A percentile compares a stretch with the other conserved stretches of the same genome.
Evolutionary conservation across 148 eudicot species (phyloP).

Genomic region (Amaranthus cruentus): DNA sequence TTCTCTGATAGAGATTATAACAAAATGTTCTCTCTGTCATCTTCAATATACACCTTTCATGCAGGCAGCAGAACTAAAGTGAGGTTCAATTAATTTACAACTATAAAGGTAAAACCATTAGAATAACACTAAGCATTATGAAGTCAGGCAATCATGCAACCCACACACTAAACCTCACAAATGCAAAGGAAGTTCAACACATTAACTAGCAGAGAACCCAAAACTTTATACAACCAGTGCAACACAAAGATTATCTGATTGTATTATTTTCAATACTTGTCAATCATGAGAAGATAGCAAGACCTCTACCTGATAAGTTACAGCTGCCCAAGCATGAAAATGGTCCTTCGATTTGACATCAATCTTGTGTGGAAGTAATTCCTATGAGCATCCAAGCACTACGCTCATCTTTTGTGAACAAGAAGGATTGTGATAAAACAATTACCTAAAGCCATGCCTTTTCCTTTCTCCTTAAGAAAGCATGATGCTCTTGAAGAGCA

Average conservation of each 20-base stretch:
- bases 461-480: neutral
- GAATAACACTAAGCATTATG: too few species aligned
- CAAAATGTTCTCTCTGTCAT: too few species aligned
- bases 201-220: neutral
- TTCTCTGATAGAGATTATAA: too few species aligned
- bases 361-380: neutral
- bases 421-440: neutral
- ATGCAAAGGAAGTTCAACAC: neutral
- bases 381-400: neutral
- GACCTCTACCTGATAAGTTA: neutral
- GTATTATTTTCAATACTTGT: neutral
- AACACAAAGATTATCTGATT: neutral
- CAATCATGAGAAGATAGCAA: neutral
- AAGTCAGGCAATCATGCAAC: neutral
- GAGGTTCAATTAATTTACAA: too few species aligned
- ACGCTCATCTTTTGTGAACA: neutral
- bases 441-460: neutral
- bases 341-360: neutral
- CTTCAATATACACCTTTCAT: too few species aligned
- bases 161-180: neutral
- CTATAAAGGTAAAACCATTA: too few species aligned
- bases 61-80: too few species aligned
- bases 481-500: neutral
- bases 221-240: neutral
- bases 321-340: slow-evolving; percentile 2